phyloP scores from a whole-genome alignment of 345 rosid genomes.

The Lagerstroemia speciosa region DNA sequence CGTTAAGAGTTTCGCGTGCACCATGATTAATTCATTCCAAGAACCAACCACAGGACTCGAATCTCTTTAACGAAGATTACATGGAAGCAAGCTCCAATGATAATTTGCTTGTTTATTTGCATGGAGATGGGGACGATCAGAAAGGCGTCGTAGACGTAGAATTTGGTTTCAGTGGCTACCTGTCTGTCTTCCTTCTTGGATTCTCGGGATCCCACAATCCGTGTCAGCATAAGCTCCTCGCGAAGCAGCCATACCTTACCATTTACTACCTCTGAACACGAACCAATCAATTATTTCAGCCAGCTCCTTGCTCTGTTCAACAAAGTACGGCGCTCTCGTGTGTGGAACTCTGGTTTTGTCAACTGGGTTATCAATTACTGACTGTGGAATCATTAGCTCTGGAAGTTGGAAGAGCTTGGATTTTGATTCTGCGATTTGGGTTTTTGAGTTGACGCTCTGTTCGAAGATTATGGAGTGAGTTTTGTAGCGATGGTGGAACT shows the following conservation, averaged over 20 bases:
- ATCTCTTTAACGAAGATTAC: too few species aligned
- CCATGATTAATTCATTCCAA: too few species aligned
- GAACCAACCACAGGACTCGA: too few species aligned
- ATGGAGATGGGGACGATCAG: background rate
- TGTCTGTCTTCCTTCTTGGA: background rate
- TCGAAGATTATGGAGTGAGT: background rate
- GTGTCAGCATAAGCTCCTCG: background rate
- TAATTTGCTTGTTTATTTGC: background rate
- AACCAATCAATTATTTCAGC: background rate
- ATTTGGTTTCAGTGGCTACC: background rate
- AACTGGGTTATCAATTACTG: background rate
- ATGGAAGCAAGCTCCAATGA: too few species aligned
- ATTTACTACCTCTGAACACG: background rate
- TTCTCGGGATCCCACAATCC: background rate
- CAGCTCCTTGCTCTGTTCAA: background rate
- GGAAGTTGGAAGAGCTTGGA: background rate
- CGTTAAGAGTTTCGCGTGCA: too few species aligned
- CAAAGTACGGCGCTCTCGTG: background rate
- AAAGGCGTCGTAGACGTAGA: background rate
- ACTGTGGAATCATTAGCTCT: background rate
- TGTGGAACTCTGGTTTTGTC: background rate
- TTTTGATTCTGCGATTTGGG: background rate
- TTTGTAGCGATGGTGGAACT: background rate
- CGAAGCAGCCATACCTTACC: too few species aligned
- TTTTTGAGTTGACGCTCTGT: background rate